Conservation (phyloP, 805 yeast species). For the Martiniozyma abietophila region DNA sequence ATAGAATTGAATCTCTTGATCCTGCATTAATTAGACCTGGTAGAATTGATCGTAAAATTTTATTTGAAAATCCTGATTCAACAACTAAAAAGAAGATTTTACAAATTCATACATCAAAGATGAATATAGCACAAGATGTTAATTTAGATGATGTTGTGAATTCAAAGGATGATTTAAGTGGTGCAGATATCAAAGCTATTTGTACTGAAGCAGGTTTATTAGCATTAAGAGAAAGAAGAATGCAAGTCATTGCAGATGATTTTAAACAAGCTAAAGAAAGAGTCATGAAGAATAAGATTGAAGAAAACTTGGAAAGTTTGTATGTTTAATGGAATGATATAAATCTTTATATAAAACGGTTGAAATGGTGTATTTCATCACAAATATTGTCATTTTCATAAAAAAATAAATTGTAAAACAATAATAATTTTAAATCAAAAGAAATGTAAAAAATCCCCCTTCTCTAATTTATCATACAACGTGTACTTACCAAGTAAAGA, state of each 20-base stretch:
- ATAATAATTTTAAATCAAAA: too few species aligned
- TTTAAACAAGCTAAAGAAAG: slow-evolving; percentile 91
- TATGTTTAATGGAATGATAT: slow-evolving; percentile 44
- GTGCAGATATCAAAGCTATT: slow-evolving; percentile 96
- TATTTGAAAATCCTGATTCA: slow-evolving; percentile 93
- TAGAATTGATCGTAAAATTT: slow-evolving; percentile 90
- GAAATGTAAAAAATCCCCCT: neutral
- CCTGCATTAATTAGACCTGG: slow-evolving; percentile 97
- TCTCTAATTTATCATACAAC: too few species aligned
- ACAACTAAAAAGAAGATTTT: slow-evolving; percentile 89
- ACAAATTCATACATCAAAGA: slow-evolving; percentile 84
- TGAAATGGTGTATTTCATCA: too few species aligned
- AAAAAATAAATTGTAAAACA: too few species aligned
- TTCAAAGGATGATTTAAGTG: slow-evolving; percentile 88
- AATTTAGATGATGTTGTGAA: slow-evolving; percentile 82
- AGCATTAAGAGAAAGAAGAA: slow-evolving; percentile 92
- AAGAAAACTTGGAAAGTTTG: slow-evolving; percentile 90
- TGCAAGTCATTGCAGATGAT: slow-evolving; percentile 94
- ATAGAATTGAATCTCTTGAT: slow-evolving; percentile 86
- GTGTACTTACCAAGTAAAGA: too few species aligned
- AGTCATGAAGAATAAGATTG: slow-evolving; percentile 92
- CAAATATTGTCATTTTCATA: too few species aligned
- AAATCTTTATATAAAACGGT: too few species aligned
- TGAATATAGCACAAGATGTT: slow-evolving; percentile 83
- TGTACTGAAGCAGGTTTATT: slow-evolving; percentile 96